phyloP scores from a whole-genome alignment of 805 yeast genomes.

The Candida silvicultrix region DNA sequence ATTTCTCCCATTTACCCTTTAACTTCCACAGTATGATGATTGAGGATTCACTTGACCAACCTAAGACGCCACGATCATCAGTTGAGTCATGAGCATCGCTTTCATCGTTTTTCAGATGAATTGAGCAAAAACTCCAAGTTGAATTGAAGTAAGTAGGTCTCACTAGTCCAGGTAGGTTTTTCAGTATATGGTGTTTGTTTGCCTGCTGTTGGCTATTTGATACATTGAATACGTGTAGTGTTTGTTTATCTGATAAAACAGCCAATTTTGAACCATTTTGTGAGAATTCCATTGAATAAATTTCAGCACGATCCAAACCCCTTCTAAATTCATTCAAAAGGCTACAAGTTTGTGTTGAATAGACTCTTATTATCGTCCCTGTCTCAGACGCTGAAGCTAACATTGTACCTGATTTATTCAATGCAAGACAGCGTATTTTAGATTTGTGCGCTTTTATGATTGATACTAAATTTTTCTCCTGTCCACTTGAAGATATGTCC shows the following conservation, averaged over 20 bases:
- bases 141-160: conserved; percentile 73
- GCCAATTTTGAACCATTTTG: conserved; percentile 74
- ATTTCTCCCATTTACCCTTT: conserved; percentile 82
- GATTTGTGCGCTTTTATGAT: conserved; percentile 76
- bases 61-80: conserved; percentile 43
- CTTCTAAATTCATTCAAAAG: conserved; percentile 81
- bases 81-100: conserved; percentile 14
- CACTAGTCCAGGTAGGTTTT: conserved; percentile 48
- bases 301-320: conserved; percentile 79
- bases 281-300: conserved; percentile 80
- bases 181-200: conserved; percentile 62
- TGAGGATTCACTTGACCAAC: conserved; percentile 69
- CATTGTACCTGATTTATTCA: conserved; percentile 58
- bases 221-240: conserved; percentile 78
- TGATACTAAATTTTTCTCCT: conserved; percentile 55
- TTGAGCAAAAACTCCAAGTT: conserved; percentile 83
- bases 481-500: conserved; percentile 61
- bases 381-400: conserved; percentile 78
- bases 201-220: conserved; percentile 23
- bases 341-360: conserved; percentile 61
- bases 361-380: conserved; percentile 76
- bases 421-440: conserved; percentile 52
- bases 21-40: conserved; percentile 71
- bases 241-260: conserved; percentile 81
- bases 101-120: conserved; percentile 35